Evolutionary conservation across 257 asterid genomes (phyloP).

Genomic region (Perilla frutescens): DNA sequence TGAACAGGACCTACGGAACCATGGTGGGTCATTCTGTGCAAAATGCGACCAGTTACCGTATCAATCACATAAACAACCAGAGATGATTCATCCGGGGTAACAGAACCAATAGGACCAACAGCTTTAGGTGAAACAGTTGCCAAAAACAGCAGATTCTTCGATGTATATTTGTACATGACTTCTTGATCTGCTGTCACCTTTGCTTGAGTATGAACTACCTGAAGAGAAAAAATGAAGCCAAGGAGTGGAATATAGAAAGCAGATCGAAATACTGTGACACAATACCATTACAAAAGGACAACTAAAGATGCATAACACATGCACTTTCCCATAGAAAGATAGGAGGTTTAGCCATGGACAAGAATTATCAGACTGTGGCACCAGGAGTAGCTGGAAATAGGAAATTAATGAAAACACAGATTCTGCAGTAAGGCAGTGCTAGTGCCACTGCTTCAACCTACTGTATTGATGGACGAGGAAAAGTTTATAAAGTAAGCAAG

Average conservation of each 20-base stretch:
- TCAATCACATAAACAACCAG: conserved; percentile 83
- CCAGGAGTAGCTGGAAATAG: conserved; percentile 19
- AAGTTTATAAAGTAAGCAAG: conserved; percentile 19
- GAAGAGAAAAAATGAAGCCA: conserved; percentile 36
- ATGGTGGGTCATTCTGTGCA: conserved; percentile 90
- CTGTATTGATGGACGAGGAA: neutral
- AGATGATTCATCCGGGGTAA: conserved; percentile 89
- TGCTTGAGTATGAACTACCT: conserved; percentile 98
- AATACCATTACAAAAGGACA: neutral
- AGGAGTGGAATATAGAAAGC: conserved; percentile 24
- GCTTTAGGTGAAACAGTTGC: conserved; percentile 94
- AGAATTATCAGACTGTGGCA: neutral
- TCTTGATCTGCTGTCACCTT: conserved; percentile 91
- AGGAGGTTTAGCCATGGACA: neutral
- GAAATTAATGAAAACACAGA: conserved; percentile 19
- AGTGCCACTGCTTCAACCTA: conserved; percentile 23
- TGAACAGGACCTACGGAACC: conserved; percentile 95
- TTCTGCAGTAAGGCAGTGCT: conserved; percentile 15
- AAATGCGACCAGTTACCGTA: conserved; percentile 89
- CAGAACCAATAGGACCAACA: conserved; percentile 83
- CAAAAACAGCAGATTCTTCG: conserved; percentile 83
- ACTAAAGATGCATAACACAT: conserved; percentile 14
- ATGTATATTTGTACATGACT: conserved; percentile 89
- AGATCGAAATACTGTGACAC: conserved; percentile 19
- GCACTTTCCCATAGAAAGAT: neutral